Percentiles rank a stretch among this genome's conserved stretches.
Conservation (phyloP, 164 flowering plant genomes). For the Nymphaea colorata region DNA sequence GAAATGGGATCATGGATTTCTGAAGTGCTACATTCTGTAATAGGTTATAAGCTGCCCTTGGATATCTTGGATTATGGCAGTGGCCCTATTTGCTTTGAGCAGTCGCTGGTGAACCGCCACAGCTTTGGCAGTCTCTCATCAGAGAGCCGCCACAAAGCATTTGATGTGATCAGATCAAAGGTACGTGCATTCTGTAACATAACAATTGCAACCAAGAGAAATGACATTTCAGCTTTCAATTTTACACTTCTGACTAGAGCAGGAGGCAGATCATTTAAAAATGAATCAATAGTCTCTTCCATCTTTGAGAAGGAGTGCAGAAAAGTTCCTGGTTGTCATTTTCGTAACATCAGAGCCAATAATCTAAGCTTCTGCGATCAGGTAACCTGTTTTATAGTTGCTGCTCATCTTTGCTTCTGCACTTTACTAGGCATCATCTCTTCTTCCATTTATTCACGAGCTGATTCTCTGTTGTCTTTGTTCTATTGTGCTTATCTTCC, state of each 20-base stretch:
- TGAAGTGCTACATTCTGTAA: constrained; percentile 31
- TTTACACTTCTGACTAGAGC: constrained; percentile 65
- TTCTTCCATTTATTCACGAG: too few species aligned
- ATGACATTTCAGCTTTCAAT: neutral
- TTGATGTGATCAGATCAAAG: constrained; percentile 64
- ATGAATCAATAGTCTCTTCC: constrained; percentile 35
- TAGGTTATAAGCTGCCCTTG: constrained; percentile 20
- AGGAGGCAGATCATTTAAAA: constrained; percentile 59
- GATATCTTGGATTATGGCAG: constrained; percentile 21
- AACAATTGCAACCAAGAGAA: neutral
- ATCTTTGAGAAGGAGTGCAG: constrained; percentile 51
- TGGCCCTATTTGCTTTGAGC: constrained; percentile 39
- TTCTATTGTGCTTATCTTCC: neutral
- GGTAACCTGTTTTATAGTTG: constrained; percentile 19
- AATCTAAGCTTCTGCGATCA: constrained; percentile 69
- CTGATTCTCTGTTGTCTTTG: too few species aligned
- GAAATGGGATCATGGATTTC: constrained; percentile 43
- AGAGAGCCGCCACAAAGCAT: constrained; percentile 41
- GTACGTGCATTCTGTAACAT: constrained; percentile 48
- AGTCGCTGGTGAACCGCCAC: constrained; percentile 74
- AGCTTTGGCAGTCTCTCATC: constrained; percentile 63
- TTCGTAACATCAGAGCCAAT: constrained; percentile 44
- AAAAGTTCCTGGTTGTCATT: constrained; percentile 40
- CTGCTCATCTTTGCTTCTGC: too few species aligned
- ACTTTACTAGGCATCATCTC: too few species aligned